Evolutionary conservation across 768 basidiomycete genomes (phyloP).

Genomic region (Pisolithus marmoratus): DNA sequence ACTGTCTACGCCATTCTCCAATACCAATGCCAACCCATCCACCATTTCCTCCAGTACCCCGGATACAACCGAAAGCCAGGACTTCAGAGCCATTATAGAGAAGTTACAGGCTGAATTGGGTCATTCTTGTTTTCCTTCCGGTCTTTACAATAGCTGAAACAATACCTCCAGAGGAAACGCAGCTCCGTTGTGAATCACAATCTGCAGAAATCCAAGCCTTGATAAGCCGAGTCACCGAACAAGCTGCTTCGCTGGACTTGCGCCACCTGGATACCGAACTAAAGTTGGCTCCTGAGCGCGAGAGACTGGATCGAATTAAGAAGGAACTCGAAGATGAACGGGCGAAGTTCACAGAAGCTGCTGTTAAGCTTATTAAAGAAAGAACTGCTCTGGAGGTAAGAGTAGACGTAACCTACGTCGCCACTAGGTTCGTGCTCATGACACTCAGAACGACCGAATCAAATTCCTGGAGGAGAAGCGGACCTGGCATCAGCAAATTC

Average conservation of each 20-base stretch:
- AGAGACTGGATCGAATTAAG: constrained; percentile 46
- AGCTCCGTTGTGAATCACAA: constrained; percentile 38
- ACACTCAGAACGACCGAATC: constrained; percentile 50
- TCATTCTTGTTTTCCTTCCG: constrained; percentile 21
- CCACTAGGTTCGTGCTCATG: constrained; percentile 1
- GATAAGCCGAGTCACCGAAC: constrained; percentile 49
- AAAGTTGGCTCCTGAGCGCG: constrained; percentile 48
- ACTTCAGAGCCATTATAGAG: constrained; percentile 45
- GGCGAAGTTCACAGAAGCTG: constrained; percentile 56
- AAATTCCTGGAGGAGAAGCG: constrained; percentile 64
- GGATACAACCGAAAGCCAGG: constrained; percentile 40
- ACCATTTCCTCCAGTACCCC: constrained; percentile 16
- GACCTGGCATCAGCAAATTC: constrained; percentile 63
- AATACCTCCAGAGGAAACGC: constrained; percentile 37
- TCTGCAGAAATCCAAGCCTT: constrained; percentile 45
- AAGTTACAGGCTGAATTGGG: constrained; percentile 55
- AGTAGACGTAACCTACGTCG: constrained; percentile 1
- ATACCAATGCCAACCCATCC: constrained; percentile 7
- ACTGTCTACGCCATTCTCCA: constrained; percentile 22
- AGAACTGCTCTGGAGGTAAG: constrained; percentile 60
- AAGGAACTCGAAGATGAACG: constrained; percentile 62
- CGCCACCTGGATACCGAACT: constrained; percentile 48
- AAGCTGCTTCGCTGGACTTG: constrained; percentile 28
- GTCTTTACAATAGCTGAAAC: constrained; percentile 7
- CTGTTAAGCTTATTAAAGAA: constrained; percentile 59